A percentile compares a stretch with the other conserved stretches of the same genome.
These are phyloP conservation scores for Jatropha curcas DNA, from an alignment of 345 rosid species.

Conservation along the genomic window DNA sequence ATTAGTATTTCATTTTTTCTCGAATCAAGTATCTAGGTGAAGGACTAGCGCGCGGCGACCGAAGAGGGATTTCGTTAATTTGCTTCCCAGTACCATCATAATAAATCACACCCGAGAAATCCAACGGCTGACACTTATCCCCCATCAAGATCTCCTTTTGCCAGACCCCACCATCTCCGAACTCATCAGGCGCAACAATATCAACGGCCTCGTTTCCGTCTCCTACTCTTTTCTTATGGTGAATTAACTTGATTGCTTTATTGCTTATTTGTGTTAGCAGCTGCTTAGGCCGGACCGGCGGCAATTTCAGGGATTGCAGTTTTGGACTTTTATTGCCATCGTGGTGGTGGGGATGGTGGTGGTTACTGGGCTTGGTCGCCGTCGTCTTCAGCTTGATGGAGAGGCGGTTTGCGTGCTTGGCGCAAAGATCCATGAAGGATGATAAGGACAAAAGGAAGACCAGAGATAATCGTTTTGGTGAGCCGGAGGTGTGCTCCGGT, in stretches of 20 bases:
- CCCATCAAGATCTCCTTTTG: slow-evolving; percentile 90
- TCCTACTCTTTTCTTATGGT: slow-evolving; percentile 21
- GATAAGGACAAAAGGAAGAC: slow-evolving; percentile 44
- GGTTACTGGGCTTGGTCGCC: slow-evolving; percentile 7
- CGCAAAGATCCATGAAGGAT: slow-evolving; percentile 47
- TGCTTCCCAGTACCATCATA: slow-evolving; percentile 70
- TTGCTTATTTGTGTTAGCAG: slow-evolving; percentile 24
- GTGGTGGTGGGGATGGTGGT: not conserved
- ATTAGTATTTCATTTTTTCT: not conserved
- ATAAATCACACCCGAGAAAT: slow-evolving; percentile 84
- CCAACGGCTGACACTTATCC: slow-evolving; percentile 87
- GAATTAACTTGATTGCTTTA: slow-evolving; percentile 39
- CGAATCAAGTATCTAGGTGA: slow-evolving; percentile 37
- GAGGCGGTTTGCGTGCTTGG: slow-evolving; percentile 52
- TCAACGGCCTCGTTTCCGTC: slow-evolving; percentile 22
- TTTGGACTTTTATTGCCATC: not conserved
- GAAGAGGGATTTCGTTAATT: slow-evolving; percentile 54
- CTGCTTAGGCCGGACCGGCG: slow-evolving; percentile 23
- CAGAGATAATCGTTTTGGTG: slow-evolving; percentile 38
- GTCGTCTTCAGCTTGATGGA: slow-evolving; percentile 45
- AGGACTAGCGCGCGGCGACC: slow-evolving; percentile 89
- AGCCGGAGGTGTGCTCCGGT: slow-evolving; percentile 10
- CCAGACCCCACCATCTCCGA: slow-evolving; percentile 88
- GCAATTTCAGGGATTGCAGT: slow-evolving; percentile 28
- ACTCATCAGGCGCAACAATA: slow-evolving; percentile 29